Evolutionary conservation across 2,329 filamentous ascomycete genomes (phyloP).

Genomic region (Claviceps sorghi): DNA sequence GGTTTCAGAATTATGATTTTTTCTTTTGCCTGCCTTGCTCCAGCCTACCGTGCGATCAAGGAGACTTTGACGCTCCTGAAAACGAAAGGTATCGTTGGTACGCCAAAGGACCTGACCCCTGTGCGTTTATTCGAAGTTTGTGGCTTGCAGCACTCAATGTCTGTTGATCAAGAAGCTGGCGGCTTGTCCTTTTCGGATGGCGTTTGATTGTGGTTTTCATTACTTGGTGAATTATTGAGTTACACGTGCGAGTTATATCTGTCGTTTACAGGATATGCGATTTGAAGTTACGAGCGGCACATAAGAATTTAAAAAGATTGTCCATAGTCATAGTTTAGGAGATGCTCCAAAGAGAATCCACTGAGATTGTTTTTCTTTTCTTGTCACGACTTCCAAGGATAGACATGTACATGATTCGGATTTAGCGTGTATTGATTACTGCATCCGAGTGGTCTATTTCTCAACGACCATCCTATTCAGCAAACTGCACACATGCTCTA

Average conservation of each 20-base stretch:
- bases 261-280: background rate
- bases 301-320: background rate
- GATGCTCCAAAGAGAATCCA: background rate
- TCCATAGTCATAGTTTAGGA: background rate
- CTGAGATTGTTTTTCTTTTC: background rate
- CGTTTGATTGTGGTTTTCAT: no score
- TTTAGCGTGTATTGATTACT: background rate
- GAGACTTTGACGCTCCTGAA: slow-evolving; percentile 26
- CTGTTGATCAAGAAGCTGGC: slow-evolving; percentile 25
- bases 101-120: slow-evolving; percentile 29
- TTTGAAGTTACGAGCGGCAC: background rate
- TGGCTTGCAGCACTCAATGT: slow-evolving; percentile 34
- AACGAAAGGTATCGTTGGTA: slow-evolving; percentile 22
- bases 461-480: background rate
- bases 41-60: slow-evolving; percentile 29
- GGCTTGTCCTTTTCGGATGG: slow-evolving; percentile 7
- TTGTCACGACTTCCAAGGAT: background rate
- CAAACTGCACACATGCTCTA: background rate
- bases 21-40: slow-evolving; percentile 27
- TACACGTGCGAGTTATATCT: background rate
- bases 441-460: background rate
- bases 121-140: slow-evolving; percentile 36
- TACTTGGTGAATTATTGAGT: background rate
- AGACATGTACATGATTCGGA: background rate
- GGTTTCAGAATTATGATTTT: slow-evolving; percentile 44